Evolutionary conservation across 1,284 basidiomycete genomes (phyloP).

Genomic region (Gastroboletus turbinatus): DNA sequence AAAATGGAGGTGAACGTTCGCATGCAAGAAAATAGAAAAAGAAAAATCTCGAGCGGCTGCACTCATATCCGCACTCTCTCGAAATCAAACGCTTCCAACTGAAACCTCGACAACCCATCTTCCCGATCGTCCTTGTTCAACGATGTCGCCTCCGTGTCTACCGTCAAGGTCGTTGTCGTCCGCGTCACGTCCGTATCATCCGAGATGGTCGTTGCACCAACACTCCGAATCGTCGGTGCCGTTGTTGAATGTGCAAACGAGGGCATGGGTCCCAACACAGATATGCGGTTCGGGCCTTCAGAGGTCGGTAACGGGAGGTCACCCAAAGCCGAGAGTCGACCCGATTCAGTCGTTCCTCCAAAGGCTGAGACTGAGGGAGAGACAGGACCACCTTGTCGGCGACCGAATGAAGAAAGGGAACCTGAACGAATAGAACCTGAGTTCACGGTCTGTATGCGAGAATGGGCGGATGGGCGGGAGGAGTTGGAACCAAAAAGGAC

Average conservation of each 20-base stretch:
- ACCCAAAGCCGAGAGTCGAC: conserved; percentile 25
- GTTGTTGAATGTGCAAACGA: conserved; percentile 29
- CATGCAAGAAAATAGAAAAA: conserved; percentile 3
- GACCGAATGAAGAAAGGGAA: conserved; percentile 53
- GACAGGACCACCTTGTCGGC: conserved; percentile 32
- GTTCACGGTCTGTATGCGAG: conserved; percentile 30
- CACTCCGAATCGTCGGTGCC: conserved; percentile 33
- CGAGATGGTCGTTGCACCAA: conserved; percentile 33
- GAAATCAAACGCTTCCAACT: conserved; percentile 26
- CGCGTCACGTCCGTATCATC: conserved; percentile 31
- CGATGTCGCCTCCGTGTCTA: conserved; percentile 8
- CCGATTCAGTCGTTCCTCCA: conserved; percentile 27
- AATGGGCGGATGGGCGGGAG: conserved; percentile 47
- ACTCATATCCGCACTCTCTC: conserved; percentile 15
- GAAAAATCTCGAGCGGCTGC: not conserved
- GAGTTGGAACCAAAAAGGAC: conserved; percentile 43
- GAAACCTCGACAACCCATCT: conserved; percentile 9
- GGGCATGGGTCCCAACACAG: conserved; percentile 36
- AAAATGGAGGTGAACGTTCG: not conserved
- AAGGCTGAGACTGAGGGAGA: conserved; percentile 43
- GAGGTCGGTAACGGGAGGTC: conserved; percentile 13
- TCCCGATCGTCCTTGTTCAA: conserved; percentile 13
- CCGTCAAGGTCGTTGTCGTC: conserved; percentile 22
- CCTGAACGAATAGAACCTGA: conserved; percentile 49
- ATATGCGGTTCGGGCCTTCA: conserved; percentile 32